Percentiles rank a stretch among this genome's conserved stretches.
phyloP scores from a whole-genome alignment of 768 basidiomycete species.

The Kwoniella dejecticola region DNA sequence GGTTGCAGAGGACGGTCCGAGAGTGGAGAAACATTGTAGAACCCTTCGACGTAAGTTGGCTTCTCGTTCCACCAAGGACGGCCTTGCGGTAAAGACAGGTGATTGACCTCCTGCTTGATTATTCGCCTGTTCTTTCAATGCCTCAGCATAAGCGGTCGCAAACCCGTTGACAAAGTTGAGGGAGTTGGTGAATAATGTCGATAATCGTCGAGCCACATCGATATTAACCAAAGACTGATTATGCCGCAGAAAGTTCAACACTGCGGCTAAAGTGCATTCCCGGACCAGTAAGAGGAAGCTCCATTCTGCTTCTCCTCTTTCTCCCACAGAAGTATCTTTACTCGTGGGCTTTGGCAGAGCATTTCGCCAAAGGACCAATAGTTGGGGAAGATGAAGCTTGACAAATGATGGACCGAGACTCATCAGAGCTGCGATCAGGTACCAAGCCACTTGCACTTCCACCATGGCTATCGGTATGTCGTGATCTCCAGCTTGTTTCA shows the following conservation, averaged over 20 bases:
- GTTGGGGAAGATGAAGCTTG: constrained; percentile 85
- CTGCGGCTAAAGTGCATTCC: constrained; percentile 84
- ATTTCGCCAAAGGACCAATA: constrained; percentile 95
- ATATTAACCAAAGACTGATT: constrained; percentile 77
- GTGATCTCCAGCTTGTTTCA: constrained; percentile 90
- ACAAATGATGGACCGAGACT: constrained; percentile 91
- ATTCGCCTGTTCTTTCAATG: constrained; percentile 60
- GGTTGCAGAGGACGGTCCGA: constrained; percentile 76
- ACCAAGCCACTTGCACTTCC: constrained; percentile 95
- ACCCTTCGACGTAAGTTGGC: constrained; percentile 78
- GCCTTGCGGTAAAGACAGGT: constrained; percentile 40
- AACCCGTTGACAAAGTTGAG: constrained; percentile 88
- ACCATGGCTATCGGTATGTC: constrained; percentile 76
- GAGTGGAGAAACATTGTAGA: constrained; percentile 81
- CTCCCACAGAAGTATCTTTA: constrained; percentile 71
- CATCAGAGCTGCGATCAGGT: constrained; percentile 84
- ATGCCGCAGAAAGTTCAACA: constrained; percentile 81
- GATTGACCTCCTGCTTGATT: constrained; percentile 34
- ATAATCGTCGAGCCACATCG: constrained; percentile 85
- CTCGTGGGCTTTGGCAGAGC: constrained; percentile 91
- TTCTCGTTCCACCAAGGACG: constrained; percentile 75
- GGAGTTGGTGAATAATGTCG: constrained; percentile 82
- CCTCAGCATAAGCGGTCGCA: constrained; percentile 69
- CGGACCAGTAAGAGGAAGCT: constrained; percentile 85
- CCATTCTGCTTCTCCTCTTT: constrained; percentile 78